These are phyloP conservation scores for Lindgomyces ingoldianus DNA, from an alignment of 495 filamentous ascomycete species.

Conservation along the genomic window DNA sequence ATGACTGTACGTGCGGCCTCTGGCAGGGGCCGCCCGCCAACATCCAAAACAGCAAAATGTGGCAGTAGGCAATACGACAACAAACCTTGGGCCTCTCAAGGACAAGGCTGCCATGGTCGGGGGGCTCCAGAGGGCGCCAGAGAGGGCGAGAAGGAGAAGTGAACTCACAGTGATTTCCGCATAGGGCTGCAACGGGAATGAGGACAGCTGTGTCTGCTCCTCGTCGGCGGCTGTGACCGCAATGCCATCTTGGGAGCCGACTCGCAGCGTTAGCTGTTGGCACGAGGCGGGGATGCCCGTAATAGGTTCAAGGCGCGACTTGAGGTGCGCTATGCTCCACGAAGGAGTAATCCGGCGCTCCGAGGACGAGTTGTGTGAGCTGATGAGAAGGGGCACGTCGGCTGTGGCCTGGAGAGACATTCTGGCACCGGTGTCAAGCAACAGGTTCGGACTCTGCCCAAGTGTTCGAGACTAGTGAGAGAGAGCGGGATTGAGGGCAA, in stretches of 20 bases:
- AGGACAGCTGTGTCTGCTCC: constrained; percentile 61
- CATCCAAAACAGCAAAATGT: constrained; percentile 26
- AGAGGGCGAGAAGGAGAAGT: constrained; percentile 7
- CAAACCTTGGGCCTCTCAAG: background rate
- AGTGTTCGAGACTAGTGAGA: background rate
- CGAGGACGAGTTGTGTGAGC: constrained; percentile 69
- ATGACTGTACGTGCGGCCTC: constrained; percentile 2
- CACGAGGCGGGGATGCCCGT: constrained; percentile 83
- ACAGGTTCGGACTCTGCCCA: background rate
- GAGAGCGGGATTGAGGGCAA: constrained; percentile 2
- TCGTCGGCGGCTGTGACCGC: constrained; percentile 67
- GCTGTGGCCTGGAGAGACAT: constrained; percentile 60
- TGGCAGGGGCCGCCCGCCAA: constrained; percentile 8
- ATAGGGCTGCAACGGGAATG: constrained; percentile 67
- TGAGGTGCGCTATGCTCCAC: constrained; percentile 86
- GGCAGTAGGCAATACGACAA: constrained; percentile 30
- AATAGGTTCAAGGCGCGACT: constrained; percentile 86
- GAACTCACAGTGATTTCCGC: constrained; percentile 74
- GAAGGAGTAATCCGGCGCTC: constrained; percentile 90
- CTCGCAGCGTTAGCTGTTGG: constrained; percentile 70
- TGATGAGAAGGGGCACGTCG: constrained; percentile 83
- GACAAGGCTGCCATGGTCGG: constrained; percentile 15
- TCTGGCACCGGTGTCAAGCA: background rate
- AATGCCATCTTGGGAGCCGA: constrained; percentile 55
- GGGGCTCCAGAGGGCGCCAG: background rate